Evolutionary conservation across 352 stramenopile genomes (phyloP).

Genomic region (Phytophthora citricola): DNA sequence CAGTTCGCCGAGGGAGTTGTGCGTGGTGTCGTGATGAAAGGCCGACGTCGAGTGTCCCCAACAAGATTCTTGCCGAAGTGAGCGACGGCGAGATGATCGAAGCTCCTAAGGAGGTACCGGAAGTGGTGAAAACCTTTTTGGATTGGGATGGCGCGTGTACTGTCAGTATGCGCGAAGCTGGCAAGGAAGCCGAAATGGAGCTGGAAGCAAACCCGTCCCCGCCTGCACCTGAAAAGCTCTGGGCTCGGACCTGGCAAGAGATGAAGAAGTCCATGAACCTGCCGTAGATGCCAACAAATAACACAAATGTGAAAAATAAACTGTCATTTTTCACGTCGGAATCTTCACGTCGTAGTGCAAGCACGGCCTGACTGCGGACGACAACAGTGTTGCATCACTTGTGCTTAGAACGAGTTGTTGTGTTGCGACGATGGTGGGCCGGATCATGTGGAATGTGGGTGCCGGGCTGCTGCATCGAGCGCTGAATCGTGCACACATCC

Average conservation of each 20-base stretch:
- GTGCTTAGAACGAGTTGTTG: constrained; percentile 7
- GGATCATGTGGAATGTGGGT: constrained; percentile 77
- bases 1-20: constrained; percentile 61
- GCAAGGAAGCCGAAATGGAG: constrained; percentile 18
- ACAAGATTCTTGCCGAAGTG: constrained; percentile 35
- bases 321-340: constrained; percentile 26
- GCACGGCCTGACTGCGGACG: not conserved
- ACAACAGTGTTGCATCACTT: constrained; percentile 3
- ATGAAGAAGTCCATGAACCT: constrained; percentile 41
- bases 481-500: constrained; percentile 61
- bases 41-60: constrained; percentile 27
- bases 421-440: constrained; percentile 59
- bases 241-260: constrained; percentile 24
- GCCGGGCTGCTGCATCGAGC: constrained; percentile 67
- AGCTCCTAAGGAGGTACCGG: constrained; percentile 34
- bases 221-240: constrained; percentile 23
- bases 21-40: constrained; percentile 34
- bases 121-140: constrained; percentile 40
- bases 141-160: constrained; percentile 42
- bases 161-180: constrained; percentile 36
- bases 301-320: not conserved
- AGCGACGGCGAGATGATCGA: constrained; percentile 18
- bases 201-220: constrained; percentile 9
- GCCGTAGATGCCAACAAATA: constrained; percentile 2
- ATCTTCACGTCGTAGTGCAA: constrained; percentile 2